phyloP scores from a whole-genome alignment of 1,284 basidiomycete species.

The Ganoderma leucocontextum region DNA sequence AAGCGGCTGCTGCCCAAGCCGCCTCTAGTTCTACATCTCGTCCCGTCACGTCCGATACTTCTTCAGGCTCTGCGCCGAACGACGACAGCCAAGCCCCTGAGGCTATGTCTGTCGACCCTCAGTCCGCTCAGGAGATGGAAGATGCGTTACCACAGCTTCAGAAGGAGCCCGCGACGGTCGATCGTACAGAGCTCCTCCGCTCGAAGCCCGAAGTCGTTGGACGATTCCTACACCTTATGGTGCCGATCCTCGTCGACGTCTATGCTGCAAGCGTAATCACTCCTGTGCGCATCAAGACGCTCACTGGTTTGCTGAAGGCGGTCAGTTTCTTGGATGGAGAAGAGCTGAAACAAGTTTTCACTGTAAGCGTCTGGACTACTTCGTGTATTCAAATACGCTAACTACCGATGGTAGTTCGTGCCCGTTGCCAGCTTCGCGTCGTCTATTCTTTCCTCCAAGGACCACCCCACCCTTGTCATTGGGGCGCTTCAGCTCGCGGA shows the following conservation, averaged over 20 bases:
- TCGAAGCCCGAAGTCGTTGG: constrained; percentile 80
- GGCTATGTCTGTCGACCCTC: constrained; percentile 32
- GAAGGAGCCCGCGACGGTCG: constrained; percentile 52
- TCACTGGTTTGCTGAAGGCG: constrained; percentile 88
- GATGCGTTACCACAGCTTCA: constrained; percentile 34
- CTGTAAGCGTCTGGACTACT: constrained; percentile 54
- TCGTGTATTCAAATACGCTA: constrained; percentile 17
- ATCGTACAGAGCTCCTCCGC: constrained; percentile 76
- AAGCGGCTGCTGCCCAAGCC: constrained; percentile 44
- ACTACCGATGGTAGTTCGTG: constrained; percentile 65
- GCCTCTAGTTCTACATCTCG: constrained; percentile 36
- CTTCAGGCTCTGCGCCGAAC: constrained; percentile 40
- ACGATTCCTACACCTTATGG: constrained; percentile 85
- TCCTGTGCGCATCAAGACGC: constrained; percentile 85
- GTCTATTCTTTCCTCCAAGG: constrained; percentile 90
- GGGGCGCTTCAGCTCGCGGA: constrained; percentile 93
- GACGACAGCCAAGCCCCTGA: constrained; percentile 40
- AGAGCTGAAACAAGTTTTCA: constrained; percentile 78
- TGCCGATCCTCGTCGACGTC: constrained; percentile 94
- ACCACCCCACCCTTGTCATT: constrained; percentile 86
- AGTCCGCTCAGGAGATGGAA: constrained; percentile 47
- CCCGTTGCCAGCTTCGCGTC: constrained; percentile 93
- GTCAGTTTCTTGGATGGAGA: constrained; percentile 86
- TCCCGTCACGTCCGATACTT: constrained; percentile 36
- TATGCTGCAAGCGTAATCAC: constrained; percentile 93